Evolutionary conservation across 306 rosid species (phyloP), one percentile per base, ranked within the genome.

Genomic region (Hippophae gyantsensis): DNA sequence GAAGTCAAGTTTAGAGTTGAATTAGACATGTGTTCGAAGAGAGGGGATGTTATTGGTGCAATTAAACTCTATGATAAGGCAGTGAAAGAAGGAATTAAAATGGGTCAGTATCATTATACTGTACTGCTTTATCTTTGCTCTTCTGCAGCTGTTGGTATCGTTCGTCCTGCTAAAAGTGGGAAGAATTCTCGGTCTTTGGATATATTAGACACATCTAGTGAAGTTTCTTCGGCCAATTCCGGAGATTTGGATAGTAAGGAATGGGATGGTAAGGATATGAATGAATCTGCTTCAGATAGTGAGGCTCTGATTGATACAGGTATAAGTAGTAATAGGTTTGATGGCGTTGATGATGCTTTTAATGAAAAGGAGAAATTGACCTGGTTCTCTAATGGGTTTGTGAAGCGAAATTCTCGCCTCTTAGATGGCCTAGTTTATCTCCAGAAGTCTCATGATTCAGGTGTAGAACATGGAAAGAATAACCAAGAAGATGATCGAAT

Each of bases 101-200:
- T 92, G 65, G 75, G 61, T 41, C 95, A 83, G 63, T 86, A 87
- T 62, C 95, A 87, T 69, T 92, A 83, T 73, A 84, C 89, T 3
- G 96, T 90, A 2, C 60, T 90, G 6, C 56, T 90, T 67, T 87
- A 90, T 76, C 83, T 90, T 55, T 90, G 96, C 70, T 87, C 98
- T 69, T 87, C 98, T 63, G 92, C 95, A 0, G 92, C 98, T 54
- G 73, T 78, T 62, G 98, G 96, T 67, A 84, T 78, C 68, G 78
- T 92, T 73, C 79, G 42, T 43, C 96, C 98, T 1, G 95, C 96
- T 2, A 92, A 87, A 76, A 92, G 95, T 68, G 98, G 98, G 64
- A 70, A 53, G 18, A 78, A 77, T 43, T 62, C 68, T 65, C 69
- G 89, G 79, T 77, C 76, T 64, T 62, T 71, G 65, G 78, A 48